Evolutionary conservation across 2,329 filamentous ascomycete species (phyloP), one percentile per base, ranked within the genome.

Genomic region (Aspergillus aculeatus): DNA sequence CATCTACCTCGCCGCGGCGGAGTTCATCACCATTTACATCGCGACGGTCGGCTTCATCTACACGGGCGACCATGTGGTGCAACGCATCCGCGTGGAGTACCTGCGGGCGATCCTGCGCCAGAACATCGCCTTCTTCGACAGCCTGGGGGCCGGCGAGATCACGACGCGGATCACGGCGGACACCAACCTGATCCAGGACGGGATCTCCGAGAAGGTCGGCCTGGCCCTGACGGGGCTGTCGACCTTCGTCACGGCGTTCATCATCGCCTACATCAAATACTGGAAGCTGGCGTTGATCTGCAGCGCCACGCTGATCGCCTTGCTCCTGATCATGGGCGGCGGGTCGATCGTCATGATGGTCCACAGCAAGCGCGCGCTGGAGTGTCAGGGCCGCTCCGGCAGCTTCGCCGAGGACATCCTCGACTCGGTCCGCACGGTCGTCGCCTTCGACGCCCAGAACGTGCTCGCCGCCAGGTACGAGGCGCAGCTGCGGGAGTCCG

Each of bases 261-360:
- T 96, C 57, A 93, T 98, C 67, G 91, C 89, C 1, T 97, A 96
- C 73, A 78, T 93, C 74, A 89, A 89, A 69, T 94, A 89, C 76
- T 97, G 93, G 93, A 96, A 95, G 76, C 81, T 97, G 63, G 94
- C 94, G 0, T 77, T 96, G 32, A 96, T 98, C 66, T 82, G 96
- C 14, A 82, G 86, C 24, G 92, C 90, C 0, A 91, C 89, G 2
- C 85, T 97, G 58, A 78, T 92, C 41, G 90, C 91, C 2, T 85
- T 97, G 52, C 75, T 90, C 7, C 64, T 89, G 2, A 83, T 89
- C 66, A 94, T 95, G 86, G 90, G 87, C 51, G 77, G 80, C 44
- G 86, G 89, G 11, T 90, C 89, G 1, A 80, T 78, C 5, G 89
- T 91, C 68, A 88, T 96, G 67, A 81, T 95, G 69, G 90, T 87